Evolutionary conservation across 2,329 filamentous ascomycete species (phyloP), one percentile per base, ranked within the genome.

Genomic region (Colletotrichum karsti): DNA sequence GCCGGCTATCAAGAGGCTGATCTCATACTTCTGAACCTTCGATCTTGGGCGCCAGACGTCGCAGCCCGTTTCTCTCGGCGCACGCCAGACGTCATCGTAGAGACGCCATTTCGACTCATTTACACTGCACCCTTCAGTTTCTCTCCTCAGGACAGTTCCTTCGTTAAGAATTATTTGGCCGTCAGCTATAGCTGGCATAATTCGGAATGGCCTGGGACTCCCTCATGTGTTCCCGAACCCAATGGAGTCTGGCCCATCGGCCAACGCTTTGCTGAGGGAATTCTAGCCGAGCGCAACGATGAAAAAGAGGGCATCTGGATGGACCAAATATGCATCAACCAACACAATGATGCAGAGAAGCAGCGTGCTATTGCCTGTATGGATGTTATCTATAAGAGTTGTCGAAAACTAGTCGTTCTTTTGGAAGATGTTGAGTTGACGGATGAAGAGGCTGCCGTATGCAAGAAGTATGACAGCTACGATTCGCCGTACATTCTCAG

Each of bases 271-370:
- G 53, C 61, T 13, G 7, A 30, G 7, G 61, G 42, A n/a, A 59
- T 64, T 2, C 9, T 64, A 28, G 37, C 20, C 30, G 44, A 48
- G 26, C 44, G 61, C 20, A 54, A 54, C 1, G 30, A 59, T 30
- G 10, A 18, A 10, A 42, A 42, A n/a, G 61, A 64, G 7, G 61
- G 61, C 5, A 24, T 66, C 1, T 81, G 79, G 79, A 78, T 80
- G 4, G 79, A 81, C 53, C 79, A 81, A 70, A 71, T 81, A 39
- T 81, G 79, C 66, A 81, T 81, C 62, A 78, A 81, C 58, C 79
- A 81, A 69, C 69, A 73, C 6, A 75, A 81, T 53, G 71, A 79
- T n/a, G 67, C 64, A 1, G 79, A 81, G 67, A 61, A 66, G 22
- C 63, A 64, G 35, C 44, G 35, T 9, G 35, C 61, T 7, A 64